A percentile compares a stretch with the other conserved stretches of the same genome.
phyloP scores from a whole-genome alignment of 2,329 filamentous ascomycete species.

The Monosporascus sp. region DNA sequence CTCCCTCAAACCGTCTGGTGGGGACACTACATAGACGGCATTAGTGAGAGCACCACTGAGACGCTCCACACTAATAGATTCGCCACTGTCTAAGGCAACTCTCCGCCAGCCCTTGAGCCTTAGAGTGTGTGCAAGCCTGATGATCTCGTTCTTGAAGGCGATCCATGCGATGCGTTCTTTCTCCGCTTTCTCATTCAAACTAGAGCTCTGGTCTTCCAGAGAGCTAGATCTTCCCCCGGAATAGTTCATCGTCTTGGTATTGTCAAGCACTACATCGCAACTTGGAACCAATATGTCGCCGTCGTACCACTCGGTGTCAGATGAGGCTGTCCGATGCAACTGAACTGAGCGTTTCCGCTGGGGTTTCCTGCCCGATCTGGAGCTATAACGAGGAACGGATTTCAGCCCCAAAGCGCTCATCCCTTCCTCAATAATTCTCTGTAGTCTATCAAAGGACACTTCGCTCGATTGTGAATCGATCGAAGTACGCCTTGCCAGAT shows the following conservation, averaged over 20 bases:
- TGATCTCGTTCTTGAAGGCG: conserved; percentile 87
- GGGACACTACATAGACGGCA: conserved; percentile 89
- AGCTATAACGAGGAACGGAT: conserved; percentile 38
- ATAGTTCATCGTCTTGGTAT: conserved; percentile 82
- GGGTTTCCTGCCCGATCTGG: conserved; percentile 39
- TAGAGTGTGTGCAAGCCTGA: conserved; percentile 83
- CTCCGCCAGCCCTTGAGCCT: conserved; percentile 87
- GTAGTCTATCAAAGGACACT: conserved; percentile 72
- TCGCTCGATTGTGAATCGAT: conserved; percentile 63
- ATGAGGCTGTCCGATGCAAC: conserved; percentile 54
- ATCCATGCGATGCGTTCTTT: conserved; percentile 76
- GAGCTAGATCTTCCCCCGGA: conserved; percentile 45
- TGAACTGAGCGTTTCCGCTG: conserved; percentile 30
- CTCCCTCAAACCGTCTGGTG: conserved; percentile 58
- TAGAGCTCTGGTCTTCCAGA: conserved; percentile 35
- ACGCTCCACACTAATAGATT: conserved; percentile 65
- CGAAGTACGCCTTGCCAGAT: conserved; percentile 42
- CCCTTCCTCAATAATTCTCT: conserved; percentile 71
- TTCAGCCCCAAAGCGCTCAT: conserved; percentile 50
- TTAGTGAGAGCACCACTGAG: conserved; percentile 93
- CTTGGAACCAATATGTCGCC: conserved; percentile 77
- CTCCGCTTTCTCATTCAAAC: conserved; percentile 43
- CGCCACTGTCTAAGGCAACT: conserved; percentile 67
- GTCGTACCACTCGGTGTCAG: conserved; percentile 81
- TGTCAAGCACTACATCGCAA: conserved; percentile 82